Evolutionary conservation across 257 asterid genomes (phyloP), one percentile per base, ranked within the genome.

Genomic region (Prunella vulgaris): DNA sequence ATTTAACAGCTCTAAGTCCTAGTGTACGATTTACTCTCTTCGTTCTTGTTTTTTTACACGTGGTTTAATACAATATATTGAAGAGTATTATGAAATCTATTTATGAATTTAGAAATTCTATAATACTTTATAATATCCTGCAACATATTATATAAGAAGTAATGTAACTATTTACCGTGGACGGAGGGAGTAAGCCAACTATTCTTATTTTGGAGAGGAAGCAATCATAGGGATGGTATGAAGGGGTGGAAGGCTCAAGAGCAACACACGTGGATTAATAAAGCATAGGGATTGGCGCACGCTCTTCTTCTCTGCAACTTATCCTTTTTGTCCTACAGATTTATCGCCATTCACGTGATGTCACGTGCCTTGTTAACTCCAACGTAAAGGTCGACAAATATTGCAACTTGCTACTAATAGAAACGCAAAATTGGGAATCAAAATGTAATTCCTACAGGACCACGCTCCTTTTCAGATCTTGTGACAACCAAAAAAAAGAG

Each of bases 281-380:
- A 10, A 24, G 46, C 80, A 15, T 68, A 2, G 82, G 72, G 76
- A 77, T 77, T 77, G 80, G 69, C 51, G 64, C 83, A 2, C 5
- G 52, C 46, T 32, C 63, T 42, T 15, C 30, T 48, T 49, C 48
- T 27, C 30, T 17, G 18, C 20, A 18, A 21, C 58, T 22, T 44
- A 68, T 64, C 72, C 33, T n/a, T 25, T 15, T 46, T 40, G 21
- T 3, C 20, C 62, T 62, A 38, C 44, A 49, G 10, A 40, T 12
- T 62, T 20, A 40, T 28, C 21, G 24, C 67, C 80, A 64, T 33
- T 30, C 83, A 78, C 83, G 81, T 75, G 83, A 65, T 56, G 81
- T 62, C 86, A 75, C 76, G 86, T 78, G 77, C 57, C 51, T 33
- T 25, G 20, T 10, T 33, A 17, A 52, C 52, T 32, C 72, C 24